These are phyloP conservation scores for Suillus subluteus DNA, from an alignment of 768 basidiomycete species.

Conservation along the genomic window DNA sequence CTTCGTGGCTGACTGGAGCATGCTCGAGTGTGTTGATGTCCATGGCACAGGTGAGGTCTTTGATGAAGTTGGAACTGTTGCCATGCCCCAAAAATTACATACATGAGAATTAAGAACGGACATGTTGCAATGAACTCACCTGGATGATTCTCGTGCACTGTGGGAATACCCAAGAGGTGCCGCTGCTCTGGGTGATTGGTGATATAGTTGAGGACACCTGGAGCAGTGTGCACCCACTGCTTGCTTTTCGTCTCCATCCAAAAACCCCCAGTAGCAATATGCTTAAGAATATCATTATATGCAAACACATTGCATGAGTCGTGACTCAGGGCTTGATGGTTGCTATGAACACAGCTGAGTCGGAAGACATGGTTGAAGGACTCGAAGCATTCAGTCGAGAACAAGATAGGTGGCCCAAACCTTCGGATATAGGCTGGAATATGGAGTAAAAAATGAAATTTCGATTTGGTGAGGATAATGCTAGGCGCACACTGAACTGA, in stretches of 20 bases:
- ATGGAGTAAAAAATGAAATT: slow-evolving; percentile 38
- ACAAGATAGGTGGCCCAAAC: slow-evolving; percentile 34
- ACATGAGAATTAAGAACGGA: neutral
- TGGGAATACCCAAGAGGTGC: slow-evolving; percentile 8
- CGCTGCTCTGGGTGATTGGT: slow-evolving; percentile 12
- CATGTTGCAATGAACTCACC: slow-evolving; percentile 6
- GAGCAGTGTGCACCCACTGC: slow-evolving; percentile 11
- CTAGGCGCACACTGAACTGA: slow-evolving; percentile 26
- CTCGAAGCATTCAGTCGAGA: slow-evolving; percentile 34
- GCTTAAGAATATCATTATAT: slow-evolving; percentile 18
- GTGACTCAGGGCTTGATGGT: slow-evolving; percentile 32
- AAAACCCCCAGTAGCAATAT: slow-evolving; percentile 18
- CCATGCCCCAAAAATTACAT: slow-evolving; percentile 6
- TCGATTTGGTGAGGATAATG: slow-evolving; percentile 31
- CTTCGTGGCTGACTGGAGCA: neutral
- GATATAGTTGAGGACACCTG: slow-evolving; percentile 8
- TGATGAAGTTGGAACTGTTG: neutral
- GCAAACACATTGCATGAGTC: slow-evolving; percentile 24
- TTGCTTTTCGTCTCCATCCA: slow-evolving; percentile 16
- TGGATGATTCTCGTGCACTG: neutral
- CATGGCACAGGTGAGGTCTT: slow-evolving; percentile 10
- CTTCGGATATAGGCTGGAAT: slow-evolving; percentile 27
- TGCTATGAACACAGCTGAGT: slow-evolving; percentile 29
- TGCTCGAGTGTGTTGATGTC: slow-evolving; percentile 5
- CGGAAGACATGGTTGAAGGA: slow-evolving; percentile 34